Evolutionary conservation across 2,329 filamentous ascomycete genomes (phyloP).

Genomic region (Fusarium pilosicola): DNA sequence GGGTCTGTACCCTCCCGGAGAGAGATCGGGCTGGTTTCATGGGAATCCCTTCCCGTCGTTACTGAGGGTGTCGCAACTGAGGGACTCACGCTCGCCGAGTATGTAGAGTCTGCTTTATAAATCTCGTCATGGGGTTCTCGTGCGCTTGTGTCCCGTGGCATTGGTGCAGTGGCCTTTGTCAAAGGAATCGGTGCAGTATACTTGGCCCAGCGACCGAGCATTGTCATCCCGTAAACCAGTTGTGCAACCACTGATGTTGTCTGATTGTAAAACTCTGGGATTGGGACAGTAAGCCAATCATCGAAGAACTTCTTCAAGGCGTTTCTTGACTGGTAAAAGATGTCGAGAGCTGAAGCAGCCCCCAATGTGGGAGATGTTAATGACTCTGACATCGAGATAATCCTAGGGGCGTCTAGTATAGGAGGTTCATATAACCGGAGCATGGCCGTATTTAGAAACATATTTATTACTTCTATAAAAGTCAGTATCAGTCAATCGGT

Average conservation of each 20-base stretch:
- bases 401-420: slow-evolving; percentile 51
- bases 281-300: slow-evolving; percentile 57
- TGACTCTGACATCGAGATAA: slow-evolving; percentile 56
- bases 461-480: slow-evolving; percentile 50
- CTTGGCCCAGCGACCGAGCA: slow-evolving; percentile 63
- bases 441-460: slow-evolving; percentile 53
- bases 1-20: slow-evolving; percentile 50
- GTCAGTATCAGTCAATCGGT: background rate
- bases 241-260: slow-evolving; percentile 58
- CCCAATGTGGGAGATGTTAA: slow-evolving; percentile 52
- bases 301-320: slow-evolving; percentile 62
- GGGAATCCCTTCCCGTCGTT: slow-evolving; percentile 20
- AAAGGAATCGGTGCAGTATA: slow-evolving; percentile 53
- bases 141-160: slow-evolving; percentile 41
- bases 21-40: slow-evolving; percentile 30
- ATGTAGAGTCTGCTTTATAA: slow-evolving; percentile 41
- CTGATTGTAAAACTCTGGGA: slow-evolving; percentile 55
- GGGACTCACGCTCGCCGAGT: slow-evolving; percentile 19
- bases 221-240: slow-evolving; percentile 60
- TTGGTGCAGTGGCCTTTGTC: slow-evolving; percentile 36
- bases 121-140: slow-evolving; percentile 26
- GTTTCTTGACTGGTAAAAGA: slow-evolving; percentile 60
- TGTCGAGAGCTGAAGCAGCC: slow-evolving; percentile 57
- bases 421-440: slow-evolving; percentile 62
- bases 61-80: slow-evolving; percentile 5